Evolutionary conservation across 148 eudicot species (phyloP).

Genomic region (Dysphania ambrosioides): DNA sequence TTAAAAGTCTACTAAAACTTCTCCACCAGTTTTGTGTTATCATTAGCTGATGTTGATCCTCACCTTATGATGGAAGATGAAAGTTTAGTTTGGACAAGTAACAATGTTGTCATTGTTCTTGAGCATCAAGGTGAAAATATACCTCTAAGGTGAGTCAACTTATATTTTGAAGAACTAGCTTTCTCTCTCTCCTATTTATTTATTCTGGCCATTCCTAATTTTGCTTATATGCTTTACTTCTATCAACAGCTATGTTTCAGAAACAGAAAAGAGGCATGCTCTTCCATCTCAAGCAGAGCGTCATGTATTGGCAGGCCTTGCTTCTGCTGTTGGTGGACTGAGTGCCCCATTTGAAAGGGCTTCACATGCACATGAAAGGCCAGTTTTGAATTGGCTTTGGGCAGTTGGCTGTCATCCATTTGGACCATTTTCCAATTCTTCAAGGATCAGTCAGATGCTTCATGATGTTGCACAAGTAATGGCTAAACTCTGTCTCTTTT

Average conservation of each 20-base stretch:
- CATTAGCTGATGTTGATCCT: conserved; percentile 93
- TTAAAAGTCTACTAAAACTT: conserved; percentile 10
- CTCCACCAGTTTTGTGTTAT: conserved; percentile 75
- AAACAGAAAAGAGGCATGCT: conserved; percentile 75
- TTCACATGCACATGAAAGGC: conserved; percentile 86
- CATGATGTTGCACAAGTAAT: too few relatives aligned
- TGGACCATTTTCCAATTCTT: too few relatives aligned
- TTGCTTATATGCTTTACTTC: conserved; percentile 5
- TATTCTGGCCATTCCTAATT: not conserved
- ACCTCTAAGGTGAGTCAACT: conserved; percentile 62
- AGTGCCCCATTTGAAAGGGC: conserved; percentile 96
- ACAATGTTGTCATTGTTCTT: conserved; percentile 88
- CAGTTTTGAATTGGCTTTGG: too few relatives aligned
- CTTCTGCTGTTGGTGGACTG: too few relatives aligned
- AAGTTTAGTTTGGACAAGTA: conserved; percentile 90
- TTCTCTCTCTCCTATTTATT: not conserved
- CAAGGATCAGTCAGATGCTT: too few relatives aligned
- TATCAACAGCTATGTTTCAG: conserved; percentile 82
- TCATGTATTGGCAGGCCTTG: conserved; percentile 94
- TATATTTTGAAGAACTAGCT: not conserved
- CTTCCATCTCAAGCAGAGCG: conserved; percentile 89
- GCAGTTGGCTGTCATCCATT: too few relatives aligned
- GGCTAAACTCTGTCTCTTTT: too few relatives aligned
- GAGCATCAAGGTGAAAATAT: conserved; percentile 82
- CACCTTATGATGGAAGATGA: conserved; percentile 98